phyloP scores from a whole-genome alignment of 371 early-diverging fungal genomes.

The Mucor ambiguus region DNA sequence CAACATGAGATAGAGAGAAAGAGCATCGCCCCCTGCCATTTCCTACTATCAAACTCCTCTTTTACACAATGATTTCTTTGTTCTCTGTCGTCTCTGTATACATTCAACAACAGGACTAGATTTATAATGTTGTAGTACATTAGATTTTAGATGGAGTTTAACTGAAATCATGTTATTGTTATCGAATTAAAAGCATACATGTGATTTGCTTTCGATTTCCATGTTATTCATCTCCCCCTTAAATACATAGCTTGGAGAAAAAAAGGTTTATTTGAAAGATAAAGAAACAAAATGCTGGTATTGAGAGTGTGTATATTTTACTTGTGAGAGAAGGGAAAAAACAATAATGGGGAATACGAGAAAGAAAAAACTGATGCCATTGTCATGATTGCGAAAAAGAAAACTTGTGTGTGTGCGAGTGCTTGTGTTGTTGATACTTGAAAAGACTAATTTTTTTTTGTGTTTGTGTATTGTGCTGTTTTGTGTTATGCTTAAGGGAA shows the following conservation, averaged over 20 bases:
- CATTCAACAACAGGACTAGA: neutral
- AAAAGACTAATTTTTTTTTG: neutral
- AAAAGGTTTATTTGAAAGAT: slow-evolving; percentile 2
- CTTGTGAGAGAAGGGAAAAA: slow-evolving; percentile 2
- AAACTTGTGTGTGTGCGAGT: slow-evolving; percentile 9
- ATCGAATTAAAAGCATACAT: slow-evolving; percentile 5
- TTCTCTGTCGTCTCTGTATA: neutral
- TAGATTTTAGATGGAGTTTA: slow-evolving; percentile 5
- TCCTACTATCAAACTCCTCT: slow-evolving; percentile 6
- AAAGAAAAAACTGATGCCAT: slow-evolving; percentile 5
- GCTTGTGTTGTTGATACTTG: slow-evolving; percentile 1
- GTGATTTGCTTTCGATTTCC: slow-evolving; percentile 3
- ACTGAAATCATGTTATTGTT: slow-evolving; percentile 6
- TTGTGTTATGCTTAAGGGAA: slow-evolving; percentile 1
- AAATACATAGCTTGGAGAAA: neutral
- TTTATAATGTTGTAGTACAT: slow-evolving; percentile 5
- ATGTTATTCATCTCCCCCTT: slow-evolving; percentile 4
- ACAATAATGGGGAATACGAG: slow-evolving; percentile 6
- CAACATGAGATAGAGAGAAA: neutral
- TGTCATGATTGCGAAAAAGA: slow-evolving; percentile 9
- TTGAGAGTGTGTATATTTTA: slow-evolving; percentile 1
- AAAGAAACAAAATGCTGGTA: slow-evolving; percentile 6
- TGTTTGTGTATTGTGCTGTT: slow-evolving; percentile 11
- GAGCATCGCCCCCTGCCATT: neutral
- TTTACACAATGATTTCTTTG: slow-evolving; percentile 7